A percentile compares a stretch with the other conserved stretches of the same genome.
These are phyloP conservation scores for Colletotrichum cordylinicola DNA, from an alignment of 2,329 filamentous ascomycete genomes.

Conservation along the genomic window DNA sequence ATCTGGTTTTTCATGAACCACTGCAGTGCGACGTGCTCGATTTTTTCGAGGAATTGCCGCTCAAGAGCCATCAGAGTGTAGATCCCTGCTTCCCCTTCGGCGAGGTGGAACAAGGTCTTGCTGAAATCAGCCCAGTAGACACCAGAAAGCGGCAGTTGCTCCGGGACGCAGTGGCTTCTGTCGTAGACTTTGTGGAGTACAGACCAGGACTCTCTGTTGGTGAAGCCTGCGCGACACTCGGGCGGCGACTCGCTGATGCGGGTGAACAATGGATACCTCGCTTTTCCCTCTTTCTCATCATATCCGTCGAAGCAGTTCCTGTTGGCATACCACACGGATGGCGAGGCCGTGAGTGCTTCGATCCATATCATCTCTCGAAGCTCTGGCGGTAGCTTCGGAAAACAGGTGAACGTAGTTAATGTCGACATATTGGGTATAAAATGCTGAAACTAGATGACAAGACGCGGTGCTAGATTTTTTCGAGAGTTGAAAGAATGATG, in stretches of 20 bases:
- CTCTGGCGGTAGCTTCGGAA: neutral
- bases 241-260: neutral
- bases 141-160: rapidly evolving
- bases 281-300: neutral
- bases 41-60: neutral
- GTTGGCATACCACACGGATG: neutral
- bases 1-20: too few species aligned
- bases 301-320: neutral
- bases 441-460: neutral
- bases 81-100: neutral
- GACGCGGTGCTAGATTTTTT: rapidly evolving
- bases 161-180: rapidly evolving
- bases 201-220: neutral
- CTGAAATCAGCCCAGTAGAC: rapidly evolving
- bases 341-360: neutral
- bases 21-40: neutral
- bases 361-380: neutral
- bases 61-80: rapidly evolving
- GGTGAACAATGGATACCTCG: neutral
- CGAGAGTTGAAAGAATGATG: neutral
- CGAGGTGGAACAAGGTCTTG: rapidly evolving
- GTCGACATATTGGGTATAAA: neutral
- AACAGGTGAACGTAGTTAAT: neutral
- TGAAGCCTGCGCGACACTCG: neutral
- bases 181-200: neutral